Percentiles rank a stretch among this genome's conserved stretches.
Conservation (phyloP, 306 rosid species). For the Myrica gale region DNA sequence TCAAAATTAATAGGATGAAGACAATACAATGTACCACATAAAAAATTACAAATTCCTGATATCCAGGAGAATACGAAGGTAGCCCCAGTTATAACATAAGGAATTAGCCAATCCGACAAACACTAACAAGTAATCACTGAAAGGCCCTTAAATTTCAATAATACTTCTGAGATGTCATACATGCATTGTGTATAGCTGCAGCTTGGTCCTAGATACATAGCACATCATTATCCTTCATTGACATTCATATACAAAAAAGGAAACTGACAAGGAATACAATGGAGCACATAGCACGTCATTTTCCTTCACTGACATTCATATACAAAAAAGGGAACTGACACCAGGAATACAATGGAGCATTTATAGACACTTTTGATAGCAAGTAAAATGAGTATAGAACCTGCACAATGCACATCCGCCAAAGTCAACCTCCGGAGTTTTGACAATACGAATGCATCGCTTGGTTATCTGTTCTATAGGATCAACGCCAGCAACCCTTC, state of each 20-base stretch:
- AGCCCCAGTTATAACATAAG: background rate
- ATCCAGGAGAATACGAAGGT: background rate
- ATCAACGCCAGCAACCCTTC: conserved; percentile 67
- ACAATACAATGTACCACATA: background rate
- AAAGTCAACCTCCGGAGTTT: conserved; percentile 49
- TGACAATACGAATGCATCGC: conserved; percentile 84
- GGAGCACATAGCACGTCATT: background rate
- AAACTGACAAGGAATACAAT: background rate
- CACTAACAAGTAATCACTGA: background rate
- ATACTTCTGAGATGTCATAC: background rate
- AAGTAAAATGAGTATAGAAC: conserved; percentile 30
- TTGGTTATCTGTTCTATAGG: conserved; percentile 61
- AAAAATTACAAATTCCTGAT: background rate
- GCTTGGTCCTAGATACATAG: background rate
- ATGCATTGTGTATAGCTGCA: background rate
- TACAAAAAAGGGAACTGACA: background rate
- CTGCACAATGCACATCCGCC: conserved; percentile 80
- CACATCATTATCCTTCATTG: background rate
- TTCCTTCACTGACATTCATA: background rate
- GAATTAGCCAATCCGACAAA: background rate
- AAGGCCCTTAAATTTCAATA: background rate
- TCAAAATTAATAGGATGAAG: background rate
- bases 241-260: background rate
- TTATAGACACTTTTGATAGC: background rate
- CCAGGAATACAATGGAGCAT: background rate